A percentile compares a stretch with the other conserved stretches of the same genome.
These are phyloP conservation scores for Volutella citrinella DNA, from an alignment of 2,329 filamentous ascomycete species.

Conservation along the genomic window DNA sequence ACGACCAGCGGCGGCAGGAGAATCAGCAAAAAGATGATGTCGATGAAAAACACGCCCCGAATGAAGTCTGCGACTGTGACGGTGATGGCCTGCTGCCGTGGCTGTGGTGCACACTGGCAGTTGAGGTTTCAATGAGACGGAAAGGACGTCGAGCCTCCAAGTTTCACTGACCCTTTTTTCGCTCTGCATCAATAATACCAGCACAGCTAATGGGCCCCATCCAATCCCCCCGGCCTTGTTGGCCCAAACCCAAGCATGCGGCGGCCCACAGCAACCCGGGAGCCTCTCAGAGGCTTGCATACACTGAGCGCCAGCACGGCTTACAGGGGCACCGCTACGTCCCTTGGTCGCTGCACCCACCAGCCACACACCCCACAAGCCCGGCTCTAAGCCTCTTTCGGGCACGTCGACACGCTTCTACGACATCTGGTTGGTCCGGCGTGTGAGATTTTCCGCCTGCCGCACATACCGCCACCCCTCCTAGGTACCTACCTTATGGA, in stretches of 20 bases:
- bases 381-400: conserved; percentile 28
- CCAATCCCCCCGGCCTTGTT: neutral
- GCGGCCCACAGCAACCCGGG: neutral
- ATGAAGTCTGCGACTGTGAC: conserved; percentile 9
- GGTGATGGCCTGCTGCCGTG: conserved; percentile 14
- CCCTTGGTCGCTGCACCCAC: conserved; percentile 15
- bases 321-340: neutral
- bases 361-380: conserved; percentile 10
- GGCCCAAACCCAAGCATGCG: neutral
- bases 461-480: conserved; percentile 17
- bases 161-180: conserved; percentile 25
- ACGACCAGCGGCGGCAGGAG: conserved; percentile 11
- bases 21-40: conserved; percentile 8
- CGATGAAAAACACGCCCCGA: too few species aligned
- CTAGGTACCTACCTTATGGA: too few species aligned
- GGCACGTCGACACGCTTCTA: conserved; percentile 14
- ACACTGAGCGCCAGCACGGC: neutral
- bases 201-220: conserved; percentile 1
- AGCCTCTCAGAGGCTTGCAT: neutral
- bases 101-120: conserved; percentile 10
- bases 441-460: conserved; percentile 27
- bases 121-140: conserved; percentile 21
- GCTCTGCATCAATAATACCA: conserved; percentile 20
- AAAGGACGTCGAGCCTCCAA: conserved; percentile 19
- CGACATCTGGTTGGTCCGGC: conserved; percentile 26